These are phyloP conservation scores for Bauhinia variegata DNA, from an alignment of 306 rosid species.

Conservation along the genomic window DNA sequence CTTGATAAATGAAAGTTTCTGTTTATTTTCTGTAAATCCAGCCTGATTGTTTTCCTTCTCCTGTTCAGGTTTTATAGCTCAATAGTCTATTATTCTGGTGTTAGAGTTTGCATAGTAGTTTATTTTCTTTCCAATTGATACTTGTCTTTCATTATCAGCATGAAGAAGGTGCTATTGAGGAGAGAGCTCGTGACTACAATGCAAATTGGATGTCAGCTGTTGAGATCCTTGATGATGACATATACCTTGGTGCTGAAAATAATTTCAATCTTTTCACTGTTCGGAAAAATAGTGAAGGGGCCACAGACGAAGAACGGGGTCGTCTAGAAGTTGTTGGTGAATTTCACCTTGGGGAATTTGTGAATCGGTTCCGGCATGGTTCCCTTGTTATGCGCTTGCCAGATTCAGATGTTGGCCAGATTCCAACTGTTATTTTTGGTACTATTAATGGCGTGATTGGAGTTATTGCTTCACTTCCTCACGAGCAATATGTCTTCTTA, in stretches of 20 bases:
- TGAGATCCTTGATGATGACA: constrained; percentile 92
- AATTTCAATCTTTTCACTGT: constrained; percentile 25
- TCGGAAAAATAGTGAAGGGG: constrained; percentile 70
- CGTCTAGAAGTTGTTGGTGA: constrained; percentile 92
- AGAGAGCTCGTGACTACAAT: constrained; percentile 92
- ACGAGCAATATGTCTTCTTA: constrained; percentile 76
- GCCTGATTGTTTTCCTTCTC: too few species aligned
- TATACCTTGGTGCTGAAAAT: constrained; percentile 88
- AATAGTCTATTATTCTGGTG: too few species aligned
- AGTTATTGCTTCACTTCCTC: constrained; percentile 94
- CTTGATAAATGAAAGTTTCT: too few species aligned
- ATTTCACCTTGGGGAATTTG: constrained; percentile 90
- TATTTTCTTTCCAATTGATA: background rate
- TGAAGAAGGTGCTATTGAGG: constrained; percentile 98
- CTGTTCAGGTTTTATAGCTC: background rate
- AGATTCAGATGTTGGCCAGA: constrained; percentile 95
- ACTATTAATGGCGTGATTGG: constrained; percentile 94
- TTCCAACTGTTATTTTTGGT: constrained; percentile 89
- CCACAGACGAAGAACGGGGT: constrained; percentile 88
- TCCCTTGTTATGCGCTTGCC: constrained; percentile 95
- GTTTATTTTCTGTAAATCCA: too few species aligned
- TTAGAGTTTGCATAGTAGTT: background rate
- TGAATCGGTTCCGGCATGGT: constrained; percentile 79
- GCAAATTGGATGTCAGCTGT: constrained; percentile 98
- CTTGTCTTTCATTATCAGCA: constrained; percentile 51